Base-by-base conservation (phyloP, 73 alveolate species). In the Paramecium pentaurelia region DNA sequence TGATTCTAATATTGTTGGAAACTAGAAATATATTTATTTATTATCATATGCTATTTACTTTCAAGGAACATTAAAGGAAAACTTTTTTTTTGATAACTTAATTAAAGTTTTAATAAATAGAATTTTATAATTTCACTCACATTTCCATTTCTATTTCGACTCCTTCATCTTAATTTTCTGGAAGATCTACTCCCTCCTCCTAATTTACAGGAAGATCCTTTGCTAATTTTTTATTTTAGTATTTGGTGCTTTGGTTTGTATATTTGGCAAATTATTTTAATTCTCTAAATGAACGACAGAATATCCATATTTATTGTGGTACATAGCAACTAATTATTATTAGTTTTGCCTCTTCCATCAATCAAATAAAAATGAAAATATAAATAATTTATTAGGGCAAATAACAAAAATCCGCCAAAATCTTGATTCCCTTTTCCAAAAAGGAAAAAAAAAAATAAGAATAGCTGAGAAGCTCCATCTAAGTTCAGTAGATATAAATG, bases 391-490 rank as follows among this genome's bases (percentile, higher is more conserved):
- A 80, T 45, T 10, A 34, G 0, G 20, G 64, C 91, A 80, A 80
- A 80, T 25, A 80, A 1, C 8, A 27, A 18, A 47, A 80, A 80
- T 25, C 42, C 71, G 16, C 91, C 8, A 45, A 20, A 11, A 80
- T 80, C 45, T 44, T 36, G 14, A 80, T 80, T 12, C 49, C 71
- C 27, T 80, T 42, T 25, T 38, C 45, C 49, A n/a, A 80, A 38
- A 80, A 44, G 91, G 91, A 25, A 80, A 80, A 3, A 28, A 18
- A 42, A 80, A 80, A 3, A 80, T 80, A n/a, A 80, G 30, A 27
- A 80, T 80, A 16, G 91, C 12, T 47, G 44, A 80, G 58, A 80
- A 42, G 11, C 45, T 42, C 91, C 91, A 80, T 45, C 91, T 80
- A 9, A 38, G 30, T 12, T 45, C 91, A 60, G 58, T 80, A 9